Evolutionary conservation across 1,139 yeast species (phyloP).

Genomic region (Hemisphaericaspora xylanilytica): DNA sequence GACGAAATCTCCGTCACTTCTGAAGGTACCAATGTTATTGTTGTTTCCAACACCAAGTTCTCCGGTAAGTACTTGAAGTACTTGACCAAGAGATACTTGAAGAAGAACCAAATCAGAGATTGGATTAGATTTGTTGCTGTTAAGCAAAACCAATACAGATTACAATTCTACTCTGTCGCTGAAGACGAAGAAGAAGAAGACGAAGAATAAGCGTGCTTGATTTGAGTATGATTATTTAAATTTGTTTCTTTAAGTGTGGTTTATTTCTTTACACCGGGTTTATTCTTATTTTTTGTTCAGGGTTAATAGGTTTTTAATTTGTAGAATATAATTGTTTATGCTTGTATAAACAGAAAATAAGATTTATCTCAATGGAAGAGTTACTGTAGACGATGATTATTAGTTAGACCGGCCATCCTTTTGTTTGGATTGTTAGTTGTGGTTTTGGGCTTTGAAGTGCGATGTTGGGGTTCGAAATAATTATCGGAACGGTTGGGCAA

Average conservation of each 20-base stretch:
- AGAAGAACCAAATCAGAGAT: constrained; percentile 99
- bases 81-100: constrained; percentile 99
- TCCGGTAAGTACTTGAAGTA: constrained; percentile 99
- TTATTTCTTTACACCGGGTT: constrained; percentile 1
- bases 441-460: too few relatives aligned
- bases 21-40: constrained; percentile 83
- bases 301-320: constrained; percentile 7
- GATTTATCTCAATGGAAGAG: not conserved
- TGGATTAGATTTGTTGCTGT: constrained; percentile 99
- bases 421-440: too few relatives aligned
- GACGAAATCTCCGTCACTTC: constrained; percentile 85
- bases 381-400: not conserved
- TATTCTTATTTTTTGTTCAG: constrained; percentile 5
- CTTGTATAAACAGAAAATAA: constrained; percentile 4
- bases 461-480: too few relatives aligned
- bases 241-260: too few relatives aligned
- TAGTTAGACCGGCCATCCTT: too few relatives aligned
- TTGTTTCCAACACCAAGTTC: constrained; percentile 91
- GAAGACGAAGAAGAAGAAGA: constrained; percentile 92
- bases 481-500: too few relatives aligned
- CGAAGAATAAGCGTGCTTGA: constrained; percentile 56
- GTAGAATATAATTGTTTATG: constrained; percentile 5
- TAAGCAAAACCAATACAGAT: constrained; percentile 94
- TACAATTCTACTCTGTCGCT: constrained; percentile 99
- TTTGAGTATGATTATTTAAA: too few relatives aligned